phyloP scores from a whole-genome alignment of 345 rosid species.

The Linum trigynum region DNA sequence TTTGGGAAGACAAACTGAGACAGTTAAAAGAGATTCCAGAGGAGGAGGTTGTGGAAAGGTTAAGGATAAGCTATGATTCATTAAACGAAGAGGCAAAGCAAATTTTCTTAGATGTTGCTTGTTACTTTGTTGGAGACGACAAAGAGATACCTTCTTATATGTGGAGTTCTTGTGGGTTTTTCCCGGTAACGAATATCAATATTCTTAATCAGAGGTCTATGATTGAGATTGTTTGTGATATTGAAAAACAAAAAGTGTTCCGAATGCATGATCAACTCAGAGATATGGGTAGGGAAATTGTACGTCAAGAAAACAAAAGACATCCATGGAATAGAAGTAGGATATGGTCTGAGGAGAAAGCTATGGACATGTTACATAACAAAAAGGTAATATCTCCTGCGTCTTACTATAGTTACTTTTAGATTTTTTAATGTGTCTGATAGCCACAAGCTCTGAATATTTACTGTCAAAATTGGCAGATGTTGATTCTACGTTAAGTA shows the following conservation, averaged over 20 bases:
- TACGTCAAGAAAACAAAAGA: neutral
- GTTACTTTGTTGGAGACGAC: conserved; percentile 7
- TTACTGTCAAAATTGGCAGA: no score
- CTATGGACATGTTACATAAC: neutral
- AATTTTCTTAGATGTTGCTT: conserved; percentile 21
- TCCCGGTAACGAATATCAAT: neutral
- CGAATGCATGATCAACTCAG: neutral
- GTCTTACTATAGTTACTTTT: no score
- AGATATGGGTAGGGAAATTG: neutral
- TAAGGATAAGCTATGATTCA: conserved; percentile 14
- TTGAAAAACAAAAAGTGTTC: neutral
- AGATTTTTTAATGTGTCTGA: no score
- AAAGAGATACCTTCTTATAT: neutral
- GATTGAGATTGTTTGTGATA: neutral
- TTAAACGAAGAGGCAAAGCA: conserved; percentile 1
- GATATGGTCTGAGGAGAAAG: neutral
- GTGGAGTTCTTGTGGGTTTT: neutral
- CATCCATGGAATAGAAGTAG: neutral
- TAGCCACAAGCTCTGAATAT: no score
- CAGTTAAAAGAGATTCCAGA: neutral
- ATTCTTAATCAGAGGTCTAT: neutral
- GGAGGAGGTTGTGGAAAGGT: neutral
- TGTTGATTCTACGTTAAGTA: neutral
- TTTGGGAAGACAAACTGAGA: conserved; percentile 5
- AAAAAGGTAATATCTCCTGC: neutral